These are phyloP conservation scores for Aspergillus brunneoviolaceus DNA, from an alignment of 2,329 filamentous ascomycete species.

Conservation along the genomic window DNA sequence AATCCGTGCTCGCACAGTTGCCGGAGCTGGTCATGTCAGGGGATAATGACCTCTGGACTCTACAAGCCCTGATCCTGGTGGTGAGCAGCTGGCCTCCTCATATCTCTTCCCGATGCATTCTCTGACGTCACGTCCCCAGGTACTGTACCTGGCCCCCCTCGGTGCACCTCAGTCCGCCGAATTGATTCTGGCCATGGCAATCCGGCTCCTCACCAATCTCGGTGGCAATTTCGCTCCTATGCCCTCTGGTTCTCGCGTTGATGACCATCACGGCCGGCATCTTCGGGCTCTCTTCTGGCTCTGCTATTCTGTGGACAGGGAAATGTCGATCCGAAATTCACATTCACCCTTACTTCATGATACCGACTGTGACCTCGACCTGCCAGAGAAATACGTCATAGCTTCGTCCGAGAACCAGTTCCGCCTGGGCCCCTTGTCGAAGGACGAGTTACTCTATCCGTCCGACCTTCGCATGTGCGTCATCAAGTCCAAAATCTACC, in stretches of 20 bases:
- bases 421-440: constrained; percentile 15
- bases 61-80: constrained; percentile 25
- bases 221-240: constrained; percentile 13
- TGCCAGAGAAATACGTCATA: constrained; percentile 21
- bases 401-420: constrained; percentile 23
- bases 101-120: too few relatives aligned
- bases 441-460: constrained; percentile 23
- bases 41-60: constrained; percentile 17
- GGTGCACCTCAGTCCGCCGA: constrained; percentile 25
- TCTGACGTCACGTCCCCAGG: constrained; percentile 9
- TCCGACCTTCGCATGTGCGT: constrained; percentile 25
- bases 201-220: constrained; percentile 24
- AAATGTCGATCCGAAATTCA: constrained; percentile 23
- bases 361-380: constrained; percentile 23
- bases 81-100: constrained; percentile 9
- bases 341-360: constrained; percentile 26
- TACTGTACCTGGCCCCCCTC: constrained; percentile 22
- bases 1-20: constrained; percentile 21
- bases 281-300: constrained; percentile 28
- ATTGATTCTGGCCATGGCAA: constrained; percentile 23
- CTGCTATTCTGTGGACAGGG: constrained; percentile 26
- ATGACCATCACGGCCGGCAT: constrained; percentile 4
- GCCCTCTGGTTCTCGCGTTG: too few relatives aligned
- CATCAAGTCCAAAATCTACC: constrained; percentile 26
- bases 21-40: constrained; percentile 22